These are phyloP conservation scores for Climacium dendroides DNA, from an alignment of 225 moss, liverwort and hornwort genomes.

Conservation along the genomic window DNA sequence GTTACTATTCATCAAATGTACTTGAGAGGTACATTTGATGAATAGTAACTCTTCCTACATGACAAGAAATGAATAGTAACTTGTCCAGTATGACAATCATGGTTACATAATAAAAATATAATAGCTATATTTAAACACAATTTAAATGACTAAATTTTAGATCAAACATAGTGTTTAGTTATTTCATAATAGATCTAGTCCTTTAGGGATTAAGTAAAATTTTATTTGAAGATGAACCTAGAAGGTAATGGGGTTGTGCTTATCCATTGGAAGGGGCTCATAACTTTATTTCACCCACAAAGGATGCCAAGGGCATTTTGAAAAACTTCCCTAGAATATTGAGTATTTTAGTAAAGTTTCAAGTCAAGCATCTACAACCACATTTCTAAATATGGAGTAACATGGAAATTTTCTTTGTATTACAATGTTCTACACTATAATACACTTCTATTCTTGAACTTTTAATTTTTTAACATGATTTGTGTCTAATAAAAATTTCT, in stretches of 20 bases:
- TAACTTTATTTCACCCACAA: neutral
- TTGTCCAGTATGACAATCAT: too few relatives aligned
- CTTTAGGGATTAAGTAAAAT: fast-evolving
- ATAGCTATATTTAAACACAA: neutral
- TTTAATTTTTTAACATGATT: neutral
- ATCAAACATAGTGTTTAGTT: neutral
- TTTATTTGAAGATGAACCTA: neutral
- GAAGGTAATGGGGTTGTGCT: fast-evolving
- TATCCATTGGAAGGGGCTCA: neutral
- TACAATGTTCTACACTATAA: neutral
- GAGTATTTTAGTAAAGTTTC: too few relatives aligned
- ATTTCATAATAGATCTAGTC: neutral
- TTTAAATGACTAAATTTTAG: neutral
- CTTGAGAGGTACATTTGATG: too few relatives aligned
- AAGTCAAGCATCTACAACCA: too few relatives aligned
- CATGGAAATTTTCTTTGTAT: too few relatives aligned
- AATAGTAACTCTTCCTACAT: too few relatives aligned
- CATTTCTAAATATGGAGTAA: too few relatives aligned
- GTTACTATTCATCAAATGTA: too few relatives aligned
- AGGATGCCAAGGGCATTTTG: fast-evolving
- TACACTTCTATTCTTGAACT: neutral
- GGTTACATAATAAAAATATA: neutral
- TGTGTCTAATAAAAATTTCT: too few relatives aligned
- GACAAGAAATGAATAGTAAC: too few relatives aligned
- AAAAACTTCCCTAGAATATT: too few relatives aligned